phyloP scores from a whole-genome alignment of 2,329 filamentous ascomycete genomes.

The Ascocoryne sarcoides region DNA sequence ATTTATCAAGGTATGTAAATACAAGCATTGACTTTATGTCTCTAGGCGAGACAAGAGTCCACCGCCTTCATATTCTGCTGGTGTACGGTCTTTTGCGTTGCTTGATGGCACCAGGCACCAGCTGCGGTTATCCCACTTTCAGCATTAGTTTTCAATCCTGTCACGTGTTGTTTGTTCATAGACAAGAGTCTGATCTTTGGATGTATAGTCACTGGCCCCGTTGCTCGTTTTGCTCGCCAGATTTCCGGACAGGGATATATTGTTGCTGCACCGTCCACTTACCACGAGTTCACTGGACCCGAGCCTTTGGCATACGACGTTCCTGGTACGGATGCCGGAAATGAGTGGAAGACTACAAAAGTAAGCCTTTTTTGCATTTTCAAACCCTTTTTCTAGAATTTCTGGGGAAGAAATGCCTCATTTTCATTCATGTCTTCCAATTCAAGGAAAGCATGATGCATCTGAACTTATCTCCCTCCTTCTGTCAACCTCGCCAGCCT shows the following conservation, averaged over 20 bases:
- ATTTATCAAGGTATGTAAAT: slow-evolving; percentile 98
- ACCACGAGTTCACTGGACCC: slow-evolving; percentile 86
- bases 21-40: no score
- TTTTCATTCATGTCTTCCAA: not conserved
- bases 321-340: slow-evolving; percentile 79
- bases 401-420: not conserved
- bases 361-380: slow-evolving; percentile 32
- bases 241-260: slow-evolving; percentile 92
- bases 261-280: slow-evolving; percentile 80
- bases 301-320: slow-evolving; percentile 79
- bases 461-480: no score
- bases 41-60: no score
- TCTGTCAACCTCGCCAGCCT: no score
- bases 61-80: no score
- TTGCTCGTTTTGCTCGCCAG: slow-evolving; percentile 80
- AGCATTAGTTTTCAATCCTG: no score
- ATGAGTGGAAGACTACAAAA: slow-evolving; percentile 78
- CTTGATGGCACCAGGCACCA: no score
- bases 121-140: no score
- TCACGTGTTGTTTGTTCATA: no score
- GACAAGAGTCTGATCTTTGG: slow-evolving; percentile 9
- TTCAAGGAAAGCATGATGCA: no score
- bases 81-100: no score
- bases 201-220: slow-evolving; percentile 71
- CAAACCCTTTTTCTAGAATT: slow-evolving; percentile 11